phyloP scores from a whole-genome alignment of 2,329 filamentous ascomycete species.

The Aspergillus sergii region DNA sequence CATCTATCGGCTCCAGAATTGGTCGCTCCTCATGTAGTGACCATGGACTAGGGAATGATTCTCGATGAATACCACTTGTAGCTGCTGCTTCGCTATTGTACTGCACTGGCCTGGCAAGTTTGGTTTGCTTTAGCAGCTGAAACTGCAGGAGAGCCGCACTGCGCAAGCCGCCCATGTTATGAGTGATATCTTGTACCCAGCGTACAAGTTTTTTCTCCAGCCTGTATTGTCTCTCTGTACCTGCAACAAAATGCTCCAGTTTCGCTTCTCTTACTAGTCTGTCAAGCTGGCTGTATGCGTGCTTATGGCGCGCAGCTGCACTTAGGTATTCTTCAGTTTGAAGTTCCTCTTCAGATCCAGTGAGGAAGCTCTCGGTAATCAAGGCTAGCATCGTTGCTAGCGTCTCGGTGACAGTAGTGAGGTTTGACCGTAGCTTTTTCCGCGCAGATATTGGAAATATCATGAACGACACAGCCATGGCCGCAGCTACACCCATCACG shows the following conservation, averaged over 20 bases:
- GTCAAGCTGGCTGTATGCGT: slow-evolving; percentile 69
- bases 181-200: slow-evolving; percentile 80
- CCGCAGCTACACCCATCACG: slow-evolving; percentile 72
- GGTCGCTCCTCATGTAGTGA: slow-evolving; percentile 48
- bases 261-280: slow-evolving; percentile 83
- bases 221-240: slow-evolving; percentile 75
- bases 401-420: slow-evolving; percentile 72
- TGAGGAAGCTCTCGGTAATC: slow-evolving; percentile 81
- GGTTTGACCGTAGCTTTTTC: slow-evolving; percentile 69
- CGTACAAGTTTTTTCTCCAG: slow-evolving; percentile 79
- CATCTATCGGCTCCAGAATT: slow-evolving; percentile 64
- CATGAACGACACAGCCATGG: slow-evolving; percentile 73
- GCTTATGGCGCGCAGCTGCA: slow-evolving; percentile 65
- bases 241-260: slow-evolving; percentile 81
- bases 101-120: slow-evolving; percentile 22
- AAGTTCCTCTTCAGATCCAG: slow-evolving; percentile 78
- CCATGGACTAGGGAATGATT: slow-evolving; percentile 31
- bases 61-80: slow-evolving; percentile 21
- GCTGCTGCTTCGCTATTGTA: slow-evolving; percentile 18
- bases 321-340: slow-evolving; percentile 65
- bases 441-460: slow-evolving; percentile 80
- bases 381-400: slow-evolving; percentile 79
- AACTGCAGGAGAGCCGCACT: slow-evolving; percentile 92
- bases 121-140: slow-evolving; percentile 70
- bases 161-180: slow-evolving; percentile 85